Conservation (phyloP, 2,329 filamentous ascomycete genomes). For the Fusarium chaquense region DNA sequence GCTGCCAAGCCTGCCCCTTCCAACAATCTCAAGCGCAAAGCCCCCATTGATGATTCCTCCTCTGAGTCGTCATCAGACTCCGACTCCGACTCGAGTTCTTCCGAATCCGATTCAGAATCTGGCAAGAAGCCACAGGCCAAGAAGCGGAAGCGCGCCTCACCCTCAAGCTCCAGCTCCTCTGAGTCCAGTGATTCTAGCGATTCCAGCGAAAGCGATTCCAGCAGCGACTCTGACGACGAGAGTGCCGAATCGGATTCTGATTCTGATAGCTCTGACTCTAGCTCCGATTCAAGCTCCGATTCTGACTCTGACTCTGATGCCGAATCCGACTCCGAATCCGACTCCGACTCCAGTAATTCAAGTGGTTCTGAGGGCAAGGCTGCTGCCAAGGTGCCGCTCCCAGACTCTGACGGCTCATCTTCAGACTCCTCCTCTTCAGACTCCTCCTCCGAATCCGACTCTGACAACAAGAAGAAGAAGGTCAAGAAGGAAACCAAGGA, state of each 20-base stretch:
- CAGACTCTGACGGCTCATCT: conserved; percentile 56
- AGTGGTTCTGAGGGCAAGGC: conserved; percentile 53
- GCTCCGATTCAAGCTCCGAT: conserved; percentile 46
- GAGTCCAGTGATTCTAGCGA: conserved; percentile 48
- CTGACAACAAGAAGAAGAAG: conserved; percentile 43
- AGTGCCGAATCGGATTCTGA: conserved; percentile 53
- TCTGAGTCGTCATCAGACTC: conserved; percentile 56
- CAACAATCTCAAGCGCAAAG: conserved; percentile 58
- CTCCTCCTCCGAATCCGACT: conserved; percentile 52
- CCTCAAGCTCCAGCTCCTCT: conserved; percentile 31
- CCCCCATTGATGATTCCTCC: conserved; percentile 50
- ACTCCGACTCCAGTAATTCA: conserved; percentile 55
- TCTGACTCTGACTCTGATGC: conserved; percentile 51
- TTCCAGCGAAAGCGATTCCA: conserved; percentile 47
- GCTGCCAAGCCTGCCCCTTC: conserved; percentile 38
- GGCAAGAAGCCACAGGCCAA: conserved; percentile 63
- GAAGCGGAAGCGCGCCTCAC: conserved; percentile 59
- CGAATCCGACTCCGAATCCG: conserved; percentile 53
- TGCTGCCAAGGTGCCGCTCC: conserved; percentile 57
- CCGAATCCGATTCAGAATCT: conserved; percentile 50
- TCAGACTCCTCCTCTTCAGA: conserved; percentile 50
- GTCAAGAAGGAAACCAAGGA: conserved; percentile 43
- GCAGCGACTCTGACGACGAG: conserved; percentile 51
- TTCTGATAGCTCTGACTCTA: conserved; percentile 21
- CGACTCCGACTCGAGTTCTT: conserved; percentile 41